phyloP scores from a whole-genome alignment of 2,329 filamentous ascomycete species.

The Neocatenulostroma microsporum region DNA sequence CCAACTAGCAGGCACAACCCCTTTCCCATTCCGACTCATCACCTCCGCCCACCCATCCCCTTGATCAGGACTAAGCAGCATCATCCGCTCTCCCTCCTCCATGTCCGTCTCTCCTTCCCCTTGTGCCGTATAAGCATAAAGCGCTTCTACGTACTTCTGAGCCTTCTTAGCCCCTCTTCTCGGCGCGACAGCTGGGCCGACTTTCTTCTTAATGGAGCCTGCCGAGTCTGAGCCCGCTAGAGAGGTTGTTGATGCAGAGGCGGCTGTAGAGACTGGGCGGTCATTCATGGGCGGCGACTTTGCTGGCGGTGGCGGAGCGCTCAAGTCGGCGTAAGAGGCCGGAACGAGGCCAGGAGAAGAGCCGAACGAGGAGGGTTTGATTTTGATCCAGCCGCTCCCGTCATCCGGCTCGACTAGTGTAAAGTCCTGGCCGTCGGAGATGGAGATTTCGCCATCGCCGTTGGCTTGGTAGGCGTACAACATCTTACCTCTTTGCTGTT shows the following conservation, averaged over 20 bases:
- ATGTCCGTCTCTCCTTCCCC: conserved; percentile 85
- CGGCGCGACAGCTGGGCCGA: conserved; percentile 85
- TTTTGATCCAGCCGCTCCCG: conserved; percentile 83
- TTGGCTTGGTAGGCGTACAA: conserved; percentile 76
- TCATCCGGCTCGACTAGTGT: conserved; percentile 79
- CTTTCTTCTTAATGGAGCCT: conserved; percentile 57
- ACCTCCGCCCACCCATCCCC: conserved; percentile 98
- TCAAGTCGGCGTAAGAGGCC: conserved; percentile 69
- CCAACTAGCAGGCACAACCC: conserved; percentile 91
- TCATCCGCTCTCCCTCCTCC: conserved; percentile 82
- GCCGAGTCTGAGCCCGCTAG: conserved; percentile 46
- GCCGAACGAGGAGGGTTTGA: conserved; percentile 50
- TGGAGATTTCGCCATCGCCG: conserved; percentile 71
- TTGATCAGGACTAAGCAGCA: conserved; percentile 76
- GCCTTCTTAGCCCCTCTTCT: conserved; percentile 58
- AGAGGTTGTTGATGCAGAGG: conserved; percentile 55
- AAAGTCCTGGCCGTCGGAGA: conserved; percentile 72
- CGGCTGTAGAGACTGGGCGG: conserved; percentile 47
- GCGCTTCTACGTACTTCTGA: conserved; percentile 72
- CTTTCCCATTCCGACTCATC: conserved; percentile 67
- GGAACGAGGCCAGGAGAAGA: conserved; percentile 79
- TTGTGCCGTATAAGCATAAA: conserved; percentile 86
- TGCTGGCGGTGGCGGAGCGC: conserved; percentile 8
- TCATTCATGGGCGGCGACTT: conserved; percentile 10
- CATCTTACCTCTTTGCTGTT: conserved; percentile 74